Base-by-base conservation (phyloP, 2,329 filamentous ascomycete species). In the Orbilia javanica region DNA sequence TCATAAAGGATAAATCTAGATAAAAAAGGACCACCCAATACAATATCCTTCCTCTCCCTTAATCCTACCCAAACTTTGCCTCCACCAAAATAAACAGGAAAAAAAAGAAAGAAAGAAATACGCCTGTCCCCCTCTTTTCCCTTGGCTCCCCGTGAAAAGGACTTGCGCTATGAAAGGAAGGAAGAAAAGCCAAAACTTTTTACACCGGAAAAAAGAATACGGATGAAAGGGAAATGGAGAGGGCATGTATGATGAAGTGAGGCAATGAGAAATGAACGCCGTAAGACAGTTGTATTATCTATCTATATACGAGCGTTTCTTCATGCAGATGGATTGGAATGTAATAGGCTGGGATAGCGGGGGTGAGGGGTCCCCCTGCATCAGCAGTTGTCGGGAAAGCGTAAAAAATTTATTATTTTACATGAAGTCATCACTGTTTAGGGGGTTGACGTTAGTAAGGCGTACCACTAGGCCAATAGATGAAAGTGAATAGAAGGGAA, bases 401-500 rank as follows among this genome's bases (percentile, higher is more conserved):
- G 20, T 13, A 5, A 7, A 3, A 22, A 22, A 13, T 22, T 18
- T 22, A 27, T 74, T n/a, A n/a, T n/a, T n/a, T 76, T 69, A 76
- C 72, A 76, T 76, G 29, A 76, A 76, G 31, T 76, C 72, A 34
- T 76, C 72, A 39, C 72, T 76, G 27, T 31, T 25, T n/a, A n/a
- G 6, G 34, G 31, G 15, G 13, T 25, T 3, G 2, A 50, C 15
- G 22, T 55, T 48, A 44, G 36, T 8, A 13, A 39, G 20, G 7
- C 31, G 48, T 15, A 4, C 20, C 29, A 25, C 22, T n/a, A 25
- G 42, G 52, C 0, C 15, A 6, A 20, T 22, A 27, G 13, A 5
- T 36, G n/a, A 48, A 25, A 31, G 10, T 18, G 31, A 13, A 34
- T 39, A 25, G 20, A 36, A 13, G 15, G 22, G 11, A 62, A 90